These are phyloP conservation scores for Balakata baccata DNA, from an alignment of 345 rosid genomes.

Conservation along the genomic window DNA sequence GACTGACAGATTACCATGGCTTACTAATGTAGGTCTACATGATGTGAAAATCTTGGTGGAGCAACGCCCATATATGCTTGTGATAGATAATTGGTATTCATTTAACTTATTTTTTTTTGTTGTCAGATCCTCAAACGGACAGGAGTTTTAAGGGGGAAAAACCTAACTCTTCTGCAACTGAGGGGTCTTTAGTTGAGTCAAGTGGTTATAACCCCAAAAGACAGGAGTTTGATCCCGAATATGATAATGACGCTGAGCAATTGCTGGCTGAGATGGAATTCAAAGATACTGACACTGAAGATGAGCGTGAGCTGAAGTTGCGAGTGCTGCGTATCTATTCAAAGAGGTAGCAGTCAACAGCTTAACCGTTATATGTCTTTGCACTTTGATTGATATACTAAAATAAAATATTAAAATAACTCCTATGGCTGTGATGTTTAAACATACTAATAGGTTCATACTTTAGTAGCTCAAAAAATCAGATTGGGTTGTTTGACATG, in stretches of 20 bases:
- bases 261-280: slow-evolving; percentile 97
- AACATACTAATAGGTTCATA: neutral
- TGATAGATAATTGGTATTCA: neutral
- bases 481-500: neutral
- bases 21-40: neutral
- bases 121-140: slow-evolving; percentile 61
- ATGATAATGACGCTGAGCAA: slow-evolving; percentile 94
- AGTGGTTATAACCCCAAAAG: slow-evolving; percentile 83
- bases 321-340: slow-evolving; percentile 78
- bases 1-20: neutral
- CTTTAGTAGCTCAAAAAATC: neutral
- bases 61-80: neutral
- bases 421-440: neutral
- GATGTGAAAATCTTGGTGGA: neutral
- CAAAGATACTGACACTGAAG: slow-evolving; percentile 79
- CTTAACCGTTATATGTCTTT: neutral
- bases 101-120: neutral
- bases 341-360: slow-evolving; percentile 49
- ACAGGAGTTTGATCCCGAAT: slow-evolving; percentile 88
- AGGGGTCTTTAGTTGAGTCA: slow-evolving; percentile 63
- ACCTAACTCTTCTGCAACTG: slow-evolving; percentile 51
- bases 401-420: too few relatives aligned
- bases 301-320: slow-evolving; percentile 77
- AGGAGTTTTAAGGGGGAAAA: slow-evolving; percentile 67
- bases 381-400: neutral